Conservation (phyloP, 1,139 yeast genomes). For the Saccharomyces pastorianus region DNA sequence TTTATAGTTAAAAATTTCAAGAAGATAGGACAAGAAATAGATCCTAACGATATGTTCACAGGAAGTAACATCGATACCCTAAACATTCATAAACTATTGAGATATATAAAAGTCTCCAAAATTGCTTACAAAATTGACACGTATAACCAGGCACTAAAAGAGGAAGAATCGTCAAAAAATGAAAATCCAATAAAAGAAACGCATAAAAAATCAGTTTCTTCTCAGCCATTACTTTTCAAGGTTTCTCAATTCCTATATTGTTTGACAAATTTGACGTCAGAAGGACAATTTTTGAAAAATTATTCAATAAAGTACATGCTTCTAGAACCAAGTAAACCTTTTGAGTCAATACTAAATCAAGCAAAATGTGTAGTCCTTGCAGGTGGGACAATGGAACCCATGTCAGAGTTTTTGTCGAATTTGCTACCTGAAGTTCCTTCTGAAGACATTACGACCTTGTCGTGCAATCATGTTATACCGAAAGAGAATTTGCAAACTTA, state of each 20-base stretch:
- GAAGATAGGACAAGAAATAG: conserved; percentile 47
- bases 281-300: conserved; percentile 61
- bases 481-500: conserved; percentile 55
- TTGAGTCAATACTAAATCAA: conserved; percentile 56
- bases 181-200: conserved; percentile 11
- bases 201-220: conserved; percentile 11
- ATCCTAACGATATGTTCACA: conserved; percentile 44
- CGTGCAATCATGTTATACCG: conserved; percentile 85
- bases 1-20: conserved; percentile 38
- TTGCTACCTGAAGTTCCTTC: conserved; percentile 55
- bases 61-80: conserved; percentile 60
- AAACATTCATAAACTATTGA: conserved; percentile 61
- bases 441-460: conserved; percentile 43
- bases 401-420: conserved; percentile 55
- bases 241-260: conserved; percentile 57
- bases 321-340: conserved; percentile 70
- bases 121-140: conserved; percentile 80
- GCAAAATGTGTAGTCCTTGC: conserved; percentile 71
- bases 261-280: conserved; percentile 65
- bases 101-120: conserved; percentile 58
- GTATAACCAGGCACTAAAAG: conserved; percentile 41
- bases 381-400: conserved; percentile 97
- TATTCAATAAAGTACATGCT: conserved; percentile 55
- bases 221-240: conserved; percentile 54
- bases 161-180: conserved; percentile 14